phyloP scores from a whole-genome alignment of 495 filamentous ascomycete genomes.

The Letharia columbiana region DNA sequence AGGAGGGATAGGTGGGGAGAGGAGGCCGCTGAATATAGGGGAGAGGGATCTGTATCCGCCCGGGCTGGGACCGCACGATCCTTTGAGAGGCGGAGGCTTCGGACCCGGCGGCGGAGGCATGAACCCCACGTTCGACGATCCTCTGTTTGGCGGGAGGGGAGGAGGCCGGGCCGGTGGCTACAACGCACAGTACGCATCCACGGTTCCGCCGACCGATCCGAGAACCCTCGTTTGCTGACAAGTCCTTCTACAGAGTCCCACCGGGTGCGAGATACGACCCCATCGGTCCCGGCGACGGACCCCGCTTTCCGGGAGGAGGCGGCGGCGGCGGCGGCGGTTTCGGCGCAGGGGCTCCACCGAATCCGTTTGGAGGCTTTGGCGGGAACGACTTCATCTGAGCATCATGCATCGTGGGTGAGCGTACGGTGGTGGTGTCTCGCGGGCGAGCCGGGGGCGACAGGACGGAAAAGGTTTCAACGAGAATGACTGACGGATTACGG shows the following conservation, averaged over 20 bases:
- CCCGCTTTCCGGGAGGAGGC: slow-evolving; percentile 36
- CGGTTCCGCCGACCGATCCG: background rate
- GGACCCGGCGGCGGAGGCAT: slow-evolving; percentile 64
- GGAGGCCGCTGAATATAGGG: slow-evolving; percentile 59
- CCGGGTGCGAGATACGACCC: slow-evolving; percentile 71
- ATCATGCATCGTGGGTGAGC: background rate
- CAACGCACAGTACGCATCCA: slow-evolving; percentile 8
- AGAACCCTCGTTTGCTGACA: background rate
- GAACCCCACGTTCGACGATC: slow-evolving; percentile 94
- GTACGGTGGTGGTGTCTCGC: background rate
- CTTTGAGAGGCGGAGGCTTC: slow-evolving; percentile 55
- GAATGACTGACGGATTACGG: background rate
- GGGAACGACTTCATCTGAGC: slow-evolving; percentile 60
- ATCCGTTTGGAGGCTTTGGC: slow-evolving; percentile 58
- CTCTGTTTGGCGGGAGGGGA: slow-evolving; percentile 62
- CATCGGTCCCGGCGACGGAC: slow-evolving; percentile 60
- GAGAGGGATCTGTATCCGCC: slow-evolving; percentile 80
- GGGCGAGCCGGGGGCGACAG: background rate
- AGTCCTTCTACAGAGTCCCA: slow-evolving; percentile 36
- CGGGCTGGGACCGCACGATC: slow-evolving; percentile 78
- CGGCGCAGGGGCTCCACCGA: slow-evolving; percentile 38
- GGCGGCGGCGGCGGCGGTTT: slow-evolving; percentile 34
- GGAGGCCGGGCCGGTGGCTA: slow-evolving; percentile 32
- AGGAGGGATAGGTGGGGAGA: slow-evolving; percentile 40
- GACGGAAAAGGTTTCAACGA: background rate